A percentile compares a stretch with the other conserved stretches of the same genome.
These are phyloP conservation scores for Penicillium italicum DNA, from an alignment of 2,329 filamentous ascomycete genomes.

Conservation along the genomic window DNA sequence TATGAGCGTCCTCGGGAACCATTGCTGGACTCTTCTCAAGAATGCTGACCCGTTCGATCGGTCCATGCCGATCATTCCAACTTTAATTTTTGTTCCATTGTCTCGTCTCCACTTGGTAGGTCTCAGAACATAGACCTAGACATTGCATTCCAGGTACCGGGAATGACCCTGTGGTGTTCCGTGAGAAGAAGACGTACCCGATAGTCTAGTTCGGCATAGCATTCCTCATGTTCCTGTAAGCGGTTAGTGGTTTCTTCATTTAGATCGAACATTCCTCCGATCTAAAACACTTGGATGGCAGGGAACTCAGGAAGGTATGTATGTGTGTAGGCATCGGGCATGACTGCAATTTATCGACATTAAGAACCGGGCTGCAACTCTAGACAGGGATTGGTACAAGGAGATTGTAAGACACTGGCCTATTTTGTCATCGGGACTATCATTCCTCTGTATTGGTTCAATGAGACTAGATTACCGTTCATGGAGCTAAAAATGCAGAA, in stretches of 20 bases:
- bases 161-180: background rate
- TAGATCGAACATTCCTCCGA: background rate
- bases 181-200: background rate
- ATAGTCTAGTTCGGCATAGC: background rate
- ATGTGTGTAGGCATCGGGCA: background rate
- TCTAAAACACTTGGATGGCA: background rate
- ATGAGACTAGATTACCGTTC: background rate
- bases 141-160: constrained; percentile 2
- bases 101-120: background rate
- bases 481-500: background rate
- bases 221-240: background rate
- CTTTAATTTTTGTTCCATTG: background rate
- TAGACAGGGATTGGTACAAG: background rate
- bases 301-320: background rate
- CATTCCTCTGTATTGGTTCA: background rate
- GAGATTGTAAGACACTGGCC: background rate
- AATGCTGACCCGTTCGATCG: constrained; percentile 20
- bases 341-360: background rate
- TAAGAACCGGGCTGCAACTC: background rate
- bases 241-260: background rate
- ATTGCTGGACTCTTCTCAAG: constrained; percentile 6
- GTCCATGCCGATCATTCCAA: constrained; percentile 6
- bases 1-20: constrained; percentile 1
- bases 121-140: background rate
- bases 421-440: background rate